Percentiles rank a stretch among this genome's conserved stretches.
phyloP scores from a whole-genome alignment of 2,329 filamentous ascomycete genomes.

The Aspergillus quadrilineatus region DNA sequence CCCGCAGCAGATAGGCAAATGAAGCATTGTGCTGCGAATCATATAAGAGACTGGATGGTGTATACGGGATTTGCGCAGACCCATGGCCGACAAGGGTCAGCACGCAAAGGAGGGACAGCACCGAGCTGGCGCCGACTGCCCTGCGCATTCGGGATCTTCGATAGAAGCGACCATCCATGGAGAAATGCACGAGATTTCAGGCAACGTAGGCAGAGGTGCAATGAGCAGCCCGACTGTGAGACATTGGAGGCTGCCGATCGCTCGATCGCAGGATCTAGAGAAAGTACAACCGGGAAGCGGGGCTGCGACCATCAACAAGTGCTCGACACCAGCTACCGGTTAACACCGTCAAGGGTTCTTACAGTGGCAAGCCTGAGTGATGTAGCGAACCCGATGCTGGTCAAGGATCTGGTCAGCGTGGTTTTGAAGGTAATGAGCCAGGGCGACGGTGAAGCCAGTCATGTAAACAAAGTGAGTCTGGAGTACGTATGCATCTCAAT shows the following conservation, averaged over 20 bases:
- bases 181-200: slow-evolving; percentile 7
- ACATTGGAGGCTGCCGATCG: slow-evolving; percentile 20
- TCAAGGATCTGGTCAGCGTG: neutral
- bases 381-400: neutral
- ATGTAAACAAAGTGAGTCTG: slow-evolving; percentile 12
- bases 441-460: neutral
- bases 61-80: slow-evolving; percentile 65
- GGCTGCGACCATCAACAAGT: slow-evolving; percentile 13
- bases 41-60: slow-evolving; percentile 70
- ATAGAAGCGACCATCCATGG: slow-evolving; percentile 21
- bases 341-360: neutral
- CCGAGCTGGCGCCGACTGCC: slow-evolving; percentile 13
- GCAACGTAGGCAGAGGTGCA: slow-evolving; percentile 6
- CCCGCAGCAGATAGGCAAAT: slow-evolving; percentile 69
- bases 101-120: slow-evolving; percentile 18
- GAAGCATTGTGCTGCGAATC: slow-evolving; percentile 51
- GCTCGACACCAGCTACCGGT: neutral
- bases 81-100: slow-evolving; percentile 24
- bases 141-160: slow-evolving; percentile 16
- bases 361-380: neutral
- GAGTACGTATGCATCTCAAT: slow-evolving; percentile 13
- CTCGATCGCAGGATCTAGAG: slow-evolving; percentile 17
- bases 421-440: neutral
- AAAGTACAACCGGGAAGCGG: slow-evolving; percentile 10
- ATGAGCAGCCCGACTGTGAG: slow-evolving; percentile 10